Conservation (phyloP, 2,329 filamentous ascomycete species). For the Verticillium klebahnii region DNA sequence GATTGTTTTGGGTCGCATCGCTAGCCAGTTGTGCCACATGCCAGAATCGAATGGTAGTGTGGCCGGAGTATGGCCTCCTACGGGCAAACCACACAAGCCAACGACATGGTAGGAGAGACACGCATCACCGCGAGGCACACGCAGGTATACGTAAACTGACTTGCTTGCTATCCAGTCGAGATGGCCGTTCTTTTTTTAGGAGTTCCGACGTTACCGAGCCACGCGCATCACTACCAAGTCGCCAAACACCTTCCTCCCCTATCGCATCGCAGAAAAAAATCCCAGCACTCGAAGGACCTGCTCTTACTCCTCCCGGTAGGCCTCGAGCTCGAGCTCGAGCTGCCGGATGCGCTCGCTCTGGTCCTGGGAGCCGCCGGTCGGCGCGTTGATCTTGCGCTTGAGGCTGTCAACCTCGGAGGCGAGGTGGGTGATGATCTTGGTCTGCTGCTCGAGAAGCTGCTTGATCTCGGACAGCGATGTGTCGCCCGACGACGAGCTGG, state of each 20-base stretch:
- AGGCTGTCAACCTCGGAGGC: slow-evolving; percentile 72
- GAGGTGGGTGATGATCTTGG: slow-evolving; percentile 66
- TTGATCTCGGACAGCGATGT: slow-evolving; percentile 73
- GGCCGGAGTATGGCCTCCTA: too few relatives aligned
- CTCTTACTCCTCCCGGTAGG: slow-evolving; percentile 35
- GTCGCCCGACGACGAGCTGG: slow-evolving; percentile 41
- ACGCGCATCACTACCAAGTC: background rate
- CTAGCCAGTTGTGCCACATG: too few relatives aligned
- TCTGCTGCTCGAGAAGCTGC: slow-evolving; percentile 70
- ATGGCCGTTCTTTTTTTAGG: background rate
- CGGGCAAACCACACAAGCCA: too few relatives aligned
- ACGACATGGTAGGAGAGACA: background rate
- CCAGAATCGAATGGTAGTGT: too few relatives aligned
- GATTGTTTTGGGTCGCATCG: too few relatives aligned
- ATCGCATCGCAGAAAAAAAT: background rate
- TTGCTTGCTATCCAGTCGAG: slow-evolving; percentile 3
- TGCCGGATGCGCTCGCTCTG: slow-evolving; percentile 65
- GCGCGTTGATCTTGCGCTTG: slow-evolving; percentile 68
- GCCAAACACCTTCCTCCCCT: background rate
- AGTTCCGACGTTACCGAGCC: background rate
- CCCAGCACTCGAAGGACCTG: background rate
- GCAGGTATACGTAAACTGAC: background rate
- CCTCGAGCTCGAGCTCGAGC: slow-evolving; percentile 63
- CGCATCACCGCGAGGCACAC: background rate
- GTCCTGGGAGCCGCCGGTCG: slow-evolving; percentile 43